Base-by-base conservation (phyloP, 306 rosid genomes). In the Inga oerstediana region DNA sequence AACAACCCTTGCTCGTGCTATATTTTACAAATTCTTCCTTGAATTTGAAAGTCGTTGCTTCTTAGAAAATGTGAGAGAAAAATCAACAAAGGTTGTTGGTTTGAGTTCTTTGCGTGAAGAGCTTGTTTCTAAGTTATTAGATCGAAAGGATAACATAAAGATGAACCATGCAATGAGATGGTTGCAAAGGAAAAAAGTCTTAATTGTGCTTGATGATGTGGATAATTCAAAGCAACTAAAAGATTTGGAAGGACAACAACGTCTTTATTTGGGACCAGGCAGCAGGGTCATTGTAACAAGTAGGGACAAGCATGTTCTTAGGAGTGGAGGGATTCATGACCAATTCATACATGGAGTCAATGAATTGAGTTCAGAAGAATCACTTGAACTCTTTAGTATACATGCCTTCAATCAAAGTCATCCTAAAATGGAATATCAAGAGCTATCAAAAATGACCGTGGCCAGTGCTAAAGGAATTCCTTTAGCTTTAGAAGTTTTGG, bases 151-250 rank as follows among this genome's bases (percentile, higher is more conserved):
- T 49, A 1, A 4, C 56, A 14, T 0, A 14, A 0, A 14, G 4
- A 14, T 1, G 56, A 49, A 37, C 13, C 0, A 68, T 0, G 19
- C 32, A 8, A 5, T 0, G 22, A 46, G 30, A 34, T 10, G 58
- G 32, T 37, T 86, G 1, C 10, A 7, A 32, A 7, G 65, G 0
- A 79, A 0, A 67, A 65, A 86, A 74, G 64, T 65, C 48, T 34
- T 86, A 0, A 20, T 82, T n/a, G 83, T 82, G 12, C 24, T 86
- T 10, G 88, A 81, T 78, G 78, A 85, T 74, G 80, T 81, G 1
- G 32, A 12, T n/a, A 8, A 49, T 17, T 3, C 41, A 4, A 13
- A 72, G 0, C 80, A 78, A 8, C 1, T 85, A 2, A 4, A 43
- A 24, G 20, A 75, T 80, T 27, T 14, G 34, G 52, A 32, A 9